A percentile compares a stretch with the other conserved stretches of the same genome.
Evolutionary conservation across 495 filamentous ascomycete genomes (phyloP).

Genomic region (Penicillium tannophilum): DNA sequence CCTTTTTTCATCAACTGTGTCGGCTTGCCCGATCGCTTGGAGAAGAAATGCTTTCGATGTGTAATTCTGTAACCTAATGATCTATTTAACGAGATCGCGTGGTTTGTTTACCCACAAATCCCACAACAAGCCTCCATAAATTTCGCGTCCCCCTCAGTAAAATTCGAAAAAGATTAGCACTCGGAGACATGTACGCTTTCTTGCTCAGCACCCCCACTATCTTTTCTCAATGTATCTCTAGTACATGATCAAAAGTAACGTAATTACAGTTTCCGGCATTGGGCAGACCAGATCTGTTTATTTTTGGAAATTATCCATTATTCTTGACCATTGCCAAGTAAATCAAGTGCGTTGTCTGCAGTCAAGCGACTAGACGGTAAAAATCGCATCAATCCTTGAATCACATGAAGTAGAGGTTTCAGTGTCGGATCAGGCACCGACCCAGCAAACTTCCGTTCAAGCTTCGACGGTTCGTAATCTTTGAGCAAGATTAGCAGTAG

Average conservation of each 20-base stretch:
- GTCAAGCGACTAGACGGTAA: constrained; percentile 17
- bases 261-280: too few species aligned
- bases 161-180: too few species aligned
- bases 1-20: constrained; percentile 61
- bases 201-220: too few species aligned
- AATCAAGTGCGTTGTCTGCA: constrained; percentile 19
- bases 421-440: constrained; percentile 7
- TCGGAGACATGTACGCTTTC: too few species aligned
- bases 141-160: too few species aligned
- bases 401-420: constrained; percentile 13
- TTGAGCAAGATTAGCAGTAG: constrained; percentile 15
- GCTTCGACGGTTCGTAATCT: constrained; percentile 7
- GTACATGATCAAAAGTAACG: too few species aligned
- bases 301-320: background rate
- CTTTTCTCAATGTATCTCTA: too few species aligned
- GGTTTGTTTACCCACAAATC: background rate
- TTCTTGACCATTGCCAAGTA: constrained; percentile 12
- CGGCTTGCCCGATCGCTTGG: constrained; percentile 61
- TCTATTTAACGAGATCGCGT: too few species aligned
- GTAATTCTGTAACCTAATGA: too few species aligned
- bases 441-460: constrained; percentile 17
- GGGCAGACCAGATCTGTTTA: too few species aligned
- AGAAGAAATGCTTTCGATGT: constrained; percentile 61
- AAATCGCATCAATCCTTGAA: constrained; percentile 18
- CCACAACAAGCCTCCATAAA: too few species aligned